Evolutionary conservation across 495 filamentous ascomycete species (phyloP), one percentile per base, ranked within the genome.

Genomic region (Aspergillus olivimuriae): DNA sequence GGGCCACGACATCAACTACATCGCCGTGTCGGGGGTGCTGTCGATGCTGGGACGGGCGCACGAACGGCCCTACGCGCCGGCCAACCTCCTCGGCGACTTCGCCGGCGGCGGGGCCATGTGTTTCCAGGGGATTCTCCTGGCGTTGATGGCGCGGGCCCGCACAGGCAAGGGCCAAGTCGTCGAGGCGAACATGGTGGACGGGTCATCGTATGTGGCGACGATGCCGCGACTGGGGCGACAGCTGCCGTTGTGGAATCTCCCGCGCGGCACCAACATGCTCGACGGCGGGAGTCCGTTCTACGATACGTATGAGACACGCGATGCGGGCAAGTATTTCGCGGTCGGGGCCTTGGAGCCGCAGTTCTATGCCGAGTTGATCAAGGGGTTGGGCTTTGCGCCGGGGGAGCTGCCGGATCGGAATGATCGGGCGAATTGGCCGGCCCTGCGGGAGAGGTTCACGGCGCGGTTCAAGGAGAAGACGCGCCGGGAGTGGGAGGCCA

Each of bases 1-100:
- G 0, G 90, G 91, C n/a, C 91, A 97, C 52, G 91, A 97, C 58
- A 95, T 97, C 58, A 97, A 97, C 56, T 97, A 95, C 62, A 81
- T 97, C 17, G 86, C 90, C 24, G 87, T 94, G 0, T 86, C 83
- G 1, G 91, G 91, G 0, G 83, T 84, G 0, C 64, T 97, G 11
- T 75, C 73, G 1, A 72, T 94, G 65, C 72, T 97, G 0, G 91
- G 91, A 0, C 70, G 84, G 0, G 64, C 64, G 18, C 75, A 72
- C 3, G 77, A 81, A 47, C 81, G 78, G 36, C 91, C 91, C 5
- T 79, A 83, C 40, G 72, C 89, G 5, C 91, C 91, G 4, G 80
- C 70, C 0, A 97, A 97, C 48, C 73, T 97, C 14, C 64, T 96
- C 0, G 91, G 77, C 0, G 91, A 97, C 55, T 97, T 97, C 56